Base-by-base conservation (phyloP, 208 protist species). In the Crithidia bombi region DNA sequence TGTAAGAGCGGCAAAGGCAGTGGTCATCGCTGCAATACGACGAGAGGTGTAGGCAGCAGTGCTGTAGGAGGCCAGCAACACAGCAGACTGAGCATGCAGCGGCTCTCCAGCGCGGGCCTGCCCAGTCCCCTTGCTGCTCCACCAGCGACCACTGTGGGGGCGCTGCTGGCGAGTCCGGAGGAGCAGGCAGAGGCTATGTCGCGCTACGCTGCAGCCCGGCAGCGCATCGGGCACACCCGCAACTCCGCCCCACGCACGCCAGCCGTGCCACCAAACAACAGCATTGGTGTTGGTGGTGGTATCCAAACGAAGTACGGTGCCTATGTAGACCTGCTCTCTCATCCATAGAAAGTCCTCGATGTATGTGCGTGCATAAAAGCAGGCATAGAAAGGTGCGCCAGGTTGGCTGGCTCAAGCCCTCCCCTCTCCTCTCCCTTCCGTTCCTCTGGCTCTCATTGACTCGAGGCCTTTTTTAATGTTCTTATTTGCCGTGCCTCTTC, bases 201-300 rank as follows among this genome's bases (percentile, higher is more conserved):
- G 23, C 63, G 63, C 19, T 77, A 77, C 49, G 71, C 64, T 11
- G 55, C 71, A 3, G 71, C 51, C 7, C 71, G 71, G 7, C 63
- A 71, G 39, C 71, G 71, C 46, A 77, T 77, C 26, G 71, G 71
- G 4, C 64, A 55, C 46, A 44, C 71, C 4, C 71, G 71, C 33
- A 36, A 30, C 44, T 57, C 55, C 35, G 55, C 35, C 0, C 64
- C 32, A 0, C 64, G n/a, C 21, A 26, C 50, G 15, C 38, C 51
- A 2, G 3, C 38, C 12, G 11, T n/a, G 41, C 63, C 55, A 26
- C 41, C 62, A 5, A 54, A 5, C 26, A 28, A 23, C 38, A 15
- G 63, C 32, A 50, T 12, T 26, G 36, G 57, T 26, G n/a, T 30
- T 7, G 38, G 56, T 1, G 58, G 58, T 30, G 55, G 54, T 21